phyloP scores from a whole-genome alignment of 75 land plant species.

The Cunninghamia lanceolata region DNA sequence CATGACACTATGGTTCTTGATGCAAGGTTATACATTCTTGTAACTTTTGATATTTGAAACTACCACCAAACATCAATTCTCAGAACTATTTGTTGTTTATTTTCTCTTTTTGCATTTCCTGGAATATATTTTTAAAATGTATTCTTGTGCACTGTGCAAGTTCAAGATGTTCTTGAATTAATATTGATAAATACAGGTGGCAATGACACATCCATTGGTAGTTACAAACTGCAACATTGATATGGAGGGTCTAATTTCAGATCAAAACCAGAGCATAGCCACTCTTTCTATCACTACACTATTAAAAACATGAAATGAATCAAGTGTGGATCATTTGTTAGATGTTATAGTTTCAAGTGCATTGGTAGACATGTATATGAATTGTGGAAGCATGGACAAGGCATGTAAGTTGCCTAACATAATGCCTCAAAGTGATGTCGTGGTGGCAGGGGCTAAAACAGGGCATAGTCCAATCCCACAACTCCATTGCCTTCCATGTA shows the following conservation, averaged over 20 bases:
- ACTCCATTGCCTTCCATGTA: constrained; percentile 40
- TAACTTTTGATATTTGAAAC: neutral
- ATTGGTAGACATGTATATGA: no score
- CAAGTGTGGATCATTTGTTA: constrained; percentile 92
- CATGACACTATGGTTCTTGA: neutral
- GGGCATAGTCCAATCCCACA: constrained; percentile 56
- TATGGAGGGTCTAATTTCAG: constrained; percentile 96
- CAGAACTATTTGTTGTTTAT: neutral
- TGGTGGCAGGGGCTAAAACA: constrained; percentile 53
- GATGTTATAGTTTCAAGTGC: no score
- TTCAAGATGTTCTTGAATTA: neutral
- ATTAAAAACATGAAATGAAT: constrained; percentile 94
- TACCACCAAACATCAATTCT: neutral
- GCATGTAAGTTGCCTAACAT: no score
- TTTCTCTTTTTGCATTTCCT: neutral
- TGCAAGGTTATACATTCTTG: neutral
- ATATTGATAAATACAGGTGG: constrained; percentile 56
- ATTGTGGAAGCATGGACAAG: no score
- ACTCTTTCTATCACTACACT: constrained; percentile 96
- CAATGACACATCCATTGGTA: constrained; percentile 96
- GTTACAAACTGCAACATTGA: constrained; percentile 97
- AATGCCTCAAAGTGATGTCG: no score
- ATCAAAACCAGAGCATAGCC: constrained; percentile 95
- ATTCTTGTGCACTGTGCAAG: neutral
- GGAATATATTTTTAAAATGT: neutral